phyloP scores from a whole-genome alignment of 164 flowering plant species.

The Cinnamomum chago region DNA sequence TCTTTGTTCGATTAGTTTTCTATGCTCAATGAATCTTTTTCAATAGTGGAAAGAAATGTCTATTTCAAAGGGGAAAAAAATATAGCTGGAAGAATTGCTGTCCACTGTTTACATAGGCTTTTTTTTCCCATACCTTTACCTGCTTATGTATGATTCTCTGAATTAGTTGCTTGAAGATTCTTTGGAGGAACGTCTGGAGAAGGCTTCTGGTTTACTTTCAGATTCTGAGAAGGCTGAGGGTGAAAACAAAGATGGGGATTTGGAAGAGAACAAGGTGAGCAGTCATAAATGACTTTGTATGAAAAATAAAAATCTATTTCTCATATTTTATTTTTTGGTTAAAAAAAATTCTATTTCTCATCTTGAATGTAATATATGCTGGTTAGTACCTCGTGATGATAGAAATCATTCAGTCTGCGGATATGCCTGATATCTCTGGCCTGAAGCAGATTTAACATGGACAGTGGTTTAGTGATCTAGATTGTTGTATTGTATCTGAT shows the following conservation, averaged over 20 bases:
- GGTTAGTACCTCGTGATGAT: no score
- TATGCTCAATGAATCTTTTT: neutral
- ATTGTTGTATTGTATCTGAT: neutral
- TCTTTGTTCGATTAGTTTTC: neutral
- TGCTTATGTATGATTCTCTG: constrained; percentile 1
- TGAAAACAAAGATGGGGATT: constrained; percentile 74
- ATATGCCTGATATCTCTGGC: neutral
- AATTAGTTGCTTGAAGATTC: constrained; percentile 90
- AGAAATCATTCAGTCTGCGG: no score
- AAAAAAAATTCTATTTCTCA: no score
- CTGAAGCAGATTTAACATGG: neutral
- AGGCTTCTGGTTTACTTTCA: constrained; percentile 55
- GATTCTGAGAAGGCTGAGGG: constrained; percentile 82
- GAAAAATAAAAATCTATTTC: no score
- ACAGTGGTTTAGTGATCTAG: neutral
- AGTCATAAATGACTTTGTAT: no score
- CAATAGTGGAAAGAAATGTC: neutral
- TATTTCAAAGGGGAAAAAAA: no score
- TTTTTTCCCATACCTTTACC: constrained; percentile 1
- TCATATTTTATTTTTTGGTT: no score
- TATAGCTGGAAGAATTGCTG: no score
- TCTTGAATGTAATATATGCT: no score
- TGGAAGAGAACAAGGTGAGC: constrained; percentile 78
- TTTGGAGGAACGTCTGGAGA: constrained; percentile 82
- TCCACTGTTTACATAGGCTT: neutral